Conservation (phyloP, 352 stramenopile genomes). For the Phytophthora cactorum region DNA sequence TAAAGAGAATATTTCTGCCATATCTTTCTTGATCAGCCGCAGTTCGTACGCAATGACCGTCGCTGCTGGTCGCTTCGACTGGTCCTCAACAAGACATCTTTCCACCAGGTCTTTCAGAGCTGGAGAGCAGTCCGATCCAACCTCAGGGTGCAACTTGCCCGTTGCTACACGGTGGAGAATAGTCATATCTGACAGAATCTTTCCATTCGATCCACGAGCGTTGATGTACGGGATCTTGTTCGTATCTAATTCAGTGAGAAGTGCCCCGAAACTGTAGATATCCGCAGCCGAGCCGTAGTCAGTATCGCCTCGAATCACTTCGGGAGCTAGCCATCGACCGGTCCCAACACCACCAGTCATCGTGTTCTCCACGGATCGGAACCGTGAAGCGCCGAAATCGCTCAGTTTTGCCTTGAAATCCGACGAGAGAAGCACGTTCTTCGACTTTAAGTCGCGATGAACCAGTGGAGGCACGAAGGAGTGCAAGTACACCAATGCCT, state of each 20-base stretch:
- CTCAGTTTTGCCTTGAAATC: slow-evolving; percentile 36
- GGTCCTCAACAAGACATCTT: not conserved
- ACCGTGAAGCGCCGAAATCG: slow-evolving; percentile 34
- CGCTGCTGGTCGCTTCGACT: not conserved
- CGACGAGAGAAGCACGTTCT: slow-evolving; percentile 49
- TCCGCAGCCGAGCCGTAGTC: slow-evolving; percentile 43
- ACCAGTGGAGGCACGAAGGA: slow-evolving; percentile 42
- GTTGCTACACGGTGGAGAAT: not conserved
- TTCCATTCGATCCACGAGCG: slow-evolving; percentile 9
- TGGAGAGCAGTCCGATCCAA: not conserved
- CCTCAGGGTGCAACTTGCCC: not conserved
- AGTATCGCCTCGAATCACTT: slow-evolving; percentile 51
- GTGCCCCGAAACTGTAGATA: slow-evolving; percentile 52
- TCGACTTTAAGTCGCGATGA: slow-evolving; percentile 63
- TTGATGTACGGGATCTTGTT: slow-evolving; percentile 38
- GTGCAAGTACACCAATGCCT: slow-evolving; percentile 49
- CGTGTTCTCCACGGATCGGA: slow-evolving; percentile 29
- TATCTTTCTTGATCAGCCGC: not conserved
- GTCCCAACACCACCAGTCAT: slow-evolving; percentile 56
- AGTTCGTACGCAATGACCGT: not conserved
- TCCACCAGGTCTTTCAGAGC: not conserved
- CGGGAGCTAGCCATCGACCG: slow-evolving; percentile 56
- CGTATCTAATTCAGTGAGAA: slow-evolving; percentile 48
- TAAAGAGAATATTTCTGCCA: not conserved
- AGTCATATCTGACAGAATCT: not conserved